A percentile compares a stretch with the other conserved stretches of the same genome.
Evolutionary conservation across 1,139 yeast species (phyloP).

Genomic region (Nakaseomyces uthaithaninus): DNA sequence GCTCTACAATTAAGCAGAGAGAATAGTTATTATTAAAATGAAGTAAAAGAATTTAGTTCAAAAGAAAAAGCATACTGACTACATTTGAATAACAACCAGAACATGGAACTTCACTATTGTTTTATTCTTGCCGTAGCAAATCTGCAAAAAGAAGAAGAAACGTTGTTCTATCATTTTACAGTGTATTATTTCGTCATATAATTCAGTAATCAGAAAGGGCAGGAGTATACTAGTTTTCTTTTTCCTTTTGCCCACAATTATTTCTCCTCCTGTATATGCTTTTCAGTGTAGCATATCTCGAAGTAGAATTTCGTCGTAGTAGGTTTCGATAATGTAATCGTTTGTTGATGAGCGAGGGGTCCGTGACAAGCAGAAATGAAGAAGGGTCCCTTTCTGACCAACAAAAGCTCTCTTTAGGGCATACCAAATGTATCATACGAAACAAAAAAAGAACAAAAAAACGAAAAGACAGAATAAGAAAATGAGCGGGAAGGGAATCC

Average conservation of each 20-base stretch:
- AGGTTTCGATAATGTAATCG: background rate
- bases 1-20: background rate
- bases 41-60: background rate
- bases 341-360: background rate
- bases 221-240: background rate
- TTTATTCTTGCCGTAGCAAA: conserved; percentile 1
- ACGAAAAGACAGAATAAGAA: background rate
- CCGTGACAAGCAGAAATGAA: too few species aligned
- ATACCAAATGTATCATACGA: too few species aligned
- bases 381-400: too few species aligned
- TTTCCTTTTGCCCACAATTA: too few species aligned
- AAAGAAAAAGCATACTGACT: conserved; percentile 1
- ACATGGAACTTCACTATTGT: background rate
- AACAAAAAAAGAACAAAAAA: too few species aligned
- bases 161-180: too few species aligned
- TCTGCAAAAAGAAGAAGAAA: background rate
- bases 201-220: background rate
- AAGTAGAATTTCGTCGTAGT: background rate
- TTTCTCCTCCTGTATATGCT: background rate
- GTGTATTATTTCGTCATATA: too few species aligned
- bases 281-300: background rate
- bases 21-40: background rate
- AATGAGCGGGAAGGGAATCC: background rate
- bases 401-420: too few species aligned
- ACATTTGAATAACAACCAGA: background rate